These are phyloP conservation scores for Kandelia obovata DNA, from an alignment of 345 rosid species.

Conservation along the genomic window DNA sequence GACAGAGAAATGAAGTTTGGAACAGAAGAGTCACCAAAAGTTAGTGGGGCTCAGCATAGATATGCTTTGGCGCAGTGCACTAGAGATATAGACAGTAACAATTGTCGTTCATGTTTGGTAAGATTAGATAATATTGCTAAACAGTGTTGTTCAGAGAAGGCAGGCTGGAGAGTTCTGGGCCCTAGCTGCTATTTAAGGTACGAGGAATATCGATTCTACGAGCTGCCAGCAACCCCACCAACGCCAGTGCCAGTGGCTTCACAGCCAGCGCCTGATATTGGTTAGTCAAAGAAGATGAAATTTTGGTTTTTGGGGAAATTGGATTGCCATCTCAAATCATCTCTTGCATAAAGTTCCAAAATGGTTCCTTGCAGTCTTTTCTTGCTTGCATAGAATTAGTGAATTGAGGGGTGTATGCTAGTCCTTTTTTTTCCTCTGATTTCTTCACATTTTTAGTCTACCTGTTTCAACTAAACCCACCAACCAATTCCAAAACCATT, in stretches of 20 bases:
- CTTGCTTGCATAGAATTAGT: background rate
- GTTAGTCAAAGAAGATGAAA: slow-evolving; percentile 17
- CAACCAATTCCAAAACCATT: no score
- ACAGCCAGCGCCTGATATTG: slow-evolving; percentile 4
- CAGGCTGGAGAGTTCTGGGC: slow-evolving; percentile 30
- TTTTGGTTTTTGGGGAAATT: background rate
- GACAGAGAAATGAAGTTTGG: slow-evolving; percentile 4
- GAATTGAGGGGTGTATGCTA: background rate
- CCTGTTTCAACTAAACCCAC: no score
- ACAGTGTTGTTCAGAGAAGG: slow-evolving; percentile 21
- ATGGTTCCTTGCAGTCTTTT: background rate
- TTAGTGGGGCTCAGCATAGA: background rate
- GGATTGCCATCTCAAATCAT: background rate
- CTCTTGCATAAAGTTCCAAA: background rate
- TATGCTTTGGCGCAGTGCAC: slow-evolving; percentile 39
- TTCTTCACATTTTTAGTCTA: no score
- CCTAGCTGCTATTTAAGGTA: slow-evolving; percentile 38
- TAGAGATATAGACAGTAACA: slow-evolving; percentile 27
- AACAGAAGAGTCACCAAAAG: background rate
- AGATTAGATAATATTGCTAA: background rate
- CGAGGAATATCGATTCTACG: slow-evolving; percentile 19
- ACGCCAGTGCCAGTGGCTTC: slow-evolving; percentile 11
- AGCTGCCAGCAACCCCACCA: background rate
- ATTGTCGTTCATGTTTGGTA: slow-evolving; percentile 21
- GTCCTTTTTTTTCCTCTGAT: no score